Evolutionary conservation across 129 eudicot genomes (phyloP).

Genomic region (Silybum marianum): DNA sequence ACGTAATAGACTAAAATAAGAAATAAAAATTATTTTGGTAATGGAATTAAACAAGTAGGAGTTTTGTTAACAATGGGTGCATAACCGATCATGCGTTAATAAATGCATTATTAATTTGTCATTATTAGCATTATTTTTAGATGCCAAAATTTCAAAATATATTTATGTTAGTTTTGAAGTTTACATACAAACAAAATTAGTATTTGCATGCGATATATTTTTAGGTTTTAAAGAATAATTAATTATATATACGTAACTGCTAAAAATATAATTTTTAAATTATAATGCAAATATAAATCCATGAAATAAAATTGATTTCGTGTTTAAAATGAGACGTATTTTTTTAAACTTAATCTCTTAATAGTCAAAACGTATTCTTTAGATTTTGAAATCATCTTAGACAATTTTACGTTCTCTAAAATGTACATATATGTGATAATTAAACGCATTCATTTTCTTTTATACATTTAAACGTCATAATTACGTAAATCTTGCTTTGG

Average conservation of each 20-base stretch:
- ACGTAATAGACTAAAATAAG: neutral
- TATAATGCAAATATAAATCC: too few relatives aligned
- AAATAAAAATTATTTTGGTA: too few relatives aligned
- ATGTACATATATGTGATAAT: neutral
- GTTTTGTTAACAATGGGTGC: neutral
- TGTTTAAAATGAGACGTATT: neutral
- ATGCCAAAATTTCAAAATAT: constrained; percentile 1
- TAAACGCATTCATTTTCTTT: neutral
- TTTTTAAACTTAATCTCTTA: neutral
- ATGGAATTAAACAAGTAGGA: neutral
- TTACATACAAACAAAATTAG: neutral
- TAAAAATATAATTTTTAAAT: too few relatives aligned
- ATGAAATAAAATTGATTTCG: neutral
- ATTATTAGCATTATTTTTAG: neutral
- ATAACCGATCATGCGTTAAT: neutral
- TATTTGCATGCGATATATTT: neutral
- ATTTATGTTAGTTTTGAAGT: neutral
- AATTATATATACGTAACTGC: too few relatives aligned
- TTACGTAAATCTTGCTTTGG: neutral
- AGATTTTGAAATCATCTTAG: neutral
- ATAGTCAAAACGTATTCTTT: neutral
- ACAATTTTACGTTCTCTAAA: neutral
- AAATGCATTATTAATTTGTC: neutral
- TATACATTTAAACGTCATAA: neutral
- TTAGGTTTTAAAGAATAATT: neutral